Conservation (phyloP, 2,329 filamentous ascomycete genomes). For the Verticillium zaregamsianum region DNA sequence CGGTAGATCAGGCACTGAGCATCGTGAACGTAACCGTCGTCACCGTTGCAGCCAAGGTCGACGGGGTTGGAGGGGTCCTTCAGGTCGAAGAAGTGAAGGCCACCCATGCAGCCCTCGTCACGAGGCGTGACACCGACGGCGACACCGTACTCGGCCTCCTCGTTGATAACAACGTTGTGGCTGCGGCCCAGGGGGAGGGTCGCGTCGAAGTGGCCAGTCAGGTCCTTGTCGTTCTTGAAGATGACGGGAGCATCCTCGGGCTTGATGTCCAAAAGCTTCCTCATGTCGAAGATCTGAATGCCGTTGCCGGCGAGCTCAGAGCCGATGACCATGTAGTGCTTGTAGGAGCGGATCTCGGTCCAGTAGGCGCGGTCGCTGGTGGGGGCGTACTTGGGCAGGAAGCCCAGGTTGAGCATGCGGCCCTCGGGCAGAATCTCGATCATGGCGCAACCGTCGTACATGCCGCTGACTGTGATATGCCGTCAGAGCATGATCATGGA, state of each 20-base stretch:
- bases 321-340: constrained; percentile 28
- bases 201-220: constrained; percentile 19
- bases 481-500: background rate
- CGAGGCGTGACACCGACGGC: constrained; percentile 17
- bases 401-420: constrained; percentile 37
- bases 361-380: constrained; percentile 17
- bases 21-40: constrained; percentile 49
- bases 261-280: constrained; percentile 32
- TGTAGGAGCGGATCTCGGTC: constrained; percentile 31
- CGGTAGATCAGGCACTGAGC: constrained; percentile 46
- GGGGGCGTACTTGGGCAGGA: constrained; percentile 20
- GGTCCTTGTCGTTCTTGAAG: constrained; percentile 19
- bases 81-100: constrained; percentile 53
- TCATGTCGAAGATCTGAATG: constrained; percentile 60
- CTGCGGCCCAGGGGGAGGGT: constrained; percentile 28
- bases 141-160: constrained; percentile 37
- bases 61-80: constrained; percentile 45
- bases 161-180: constrained; percentile 41
- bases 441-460: constrained; percentile 37
- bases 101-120: constrained; percentile 44
- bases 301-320: constrained; percentile 42
- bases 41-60: constrained; percentile 39
- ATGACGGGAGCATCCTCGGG: constrained; percentile 22
- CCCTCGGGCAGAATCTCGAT: constrained; percentile 37
- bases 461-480: constrained; percentile 9